These are phyloP conservation scores for Solanum ossicruentum DNA, from an alignment of 257 asterid genomes.

Conservation along the genomic window DNA sequence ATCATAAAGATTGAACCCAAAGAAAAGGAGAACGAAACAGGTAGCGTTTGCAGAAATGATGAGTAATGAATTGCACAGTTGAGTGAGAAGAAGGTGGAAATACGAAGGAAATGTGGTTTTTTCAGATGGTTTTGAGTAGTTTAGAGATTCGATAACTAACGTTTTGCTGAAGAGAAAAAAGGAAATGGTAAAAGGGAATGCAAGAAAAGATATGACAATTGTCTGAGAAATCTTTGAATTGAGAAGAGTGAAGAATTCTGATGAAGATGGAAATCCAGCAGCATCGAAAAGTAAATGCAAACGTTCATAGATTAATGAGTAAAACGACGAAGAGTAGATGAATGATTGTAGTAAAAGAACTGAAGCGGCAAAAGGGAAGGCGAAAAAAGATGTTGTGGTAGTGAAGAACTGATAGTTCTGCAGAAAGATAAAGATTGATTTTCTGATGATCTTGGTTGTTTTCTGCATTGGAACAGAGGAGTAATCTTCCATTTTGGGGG, in stretches of 20 bases:
- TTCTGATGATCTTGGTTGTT: constrained; percentile 39
- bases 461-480: constrained; percentile 23
- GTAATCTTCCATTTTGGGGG: not conserved
- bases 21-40: constrained; percentile 25
- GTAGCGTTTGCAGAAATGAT: constrained; percentile 41
- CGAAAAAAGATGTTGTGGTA: constrained; percentile 41
- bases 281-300: constrained; percentile 42
- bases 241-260: constrained; percentile 43
- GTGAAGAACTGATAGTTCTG: constrained; percentile 52
- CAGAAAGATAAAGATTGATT: constrained; percentile 56
- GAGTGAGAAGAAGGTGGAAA: constrained; percentile 23
- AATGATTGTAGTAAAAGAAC: constrained; percentile 43
- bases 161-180: constrained; percentile 60
- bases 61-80: constrained; percentile 34
- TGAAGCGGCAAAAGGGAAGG: constrained; percentile 54
- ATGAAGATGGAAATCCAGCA: constrained; percentile 57
- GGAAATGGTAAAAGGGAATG: constrained; percentile 52
- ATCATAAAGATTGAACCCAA: constrained; percentile 26
- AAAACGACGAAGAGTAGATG: constrained; percentile 26
- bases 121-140: not conserved
- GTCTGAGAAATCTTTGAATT: constrained; percentile 66
- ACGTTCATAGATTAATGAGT: constrained; percentile 31
- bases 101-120: not conserved
- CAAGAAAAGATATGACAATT: constrained; percentile 27
- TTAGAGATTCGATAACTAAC: constrained; percentile 20